Conservation (phyloP, 2,329 filamentous ascomycete genomes). For the Sclerotinia borealis region DNA sequence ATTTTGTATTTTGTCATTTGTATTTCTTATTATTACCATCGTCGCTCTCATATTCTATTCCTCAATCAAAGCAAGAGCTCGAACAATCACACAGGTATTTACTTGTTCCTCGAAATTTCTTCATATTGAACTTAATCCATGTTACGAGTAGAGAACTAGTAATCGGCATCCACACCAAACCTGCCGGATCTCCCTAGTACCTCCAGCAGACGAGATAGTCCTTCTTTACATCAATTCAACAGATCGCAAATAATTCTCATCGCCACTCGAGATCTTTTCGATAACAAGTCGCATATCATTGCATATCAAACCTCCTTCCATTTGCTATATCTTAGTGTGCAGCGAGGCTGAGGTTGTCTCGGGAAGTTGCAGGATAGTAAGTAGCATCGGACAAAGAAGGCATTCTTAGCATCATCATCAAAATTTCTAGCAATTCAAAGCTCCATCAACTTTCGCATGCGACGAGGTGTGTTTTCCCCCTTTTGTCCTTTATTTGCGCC, state of each 20-base stretch:
- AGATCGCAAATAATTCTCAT: not conserved
- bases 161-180: not conserved
- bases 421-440: not conserved
- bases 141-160: no score
- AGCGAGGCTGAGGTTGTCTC: conserved; percentile 29
- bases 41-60: not conserved
- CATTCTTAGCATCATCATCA: not conserved
- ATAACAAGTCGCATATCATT: not conserved
- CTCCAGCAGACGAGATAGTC: not conserved
- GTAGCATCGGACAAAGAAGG: conserved; percentile 14
- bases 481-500: not conserved
- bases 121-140: not conserved
- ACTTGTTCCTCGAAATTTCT: no score
- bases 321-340: not conserved
- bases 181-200: not conserved
- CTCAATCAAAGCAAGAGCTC: not conserved
- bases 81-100: no score
- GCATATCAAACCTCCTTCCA: not conserved
- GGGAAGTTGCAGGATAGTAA: conserved; percentile 24
- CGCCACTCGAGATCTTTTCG: not conserved
- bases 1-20: not conserved
- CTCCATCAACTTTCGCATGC: conserved; percentile 1
- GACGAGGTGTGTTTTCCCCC: conserved; percentile 9
- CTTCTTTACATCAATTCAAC: not conserved
- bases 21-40: not conserved